A percentile compares a stretch with the other conserved stretches of the same genome.
Evolutionary conservation across 768 basidiomycete species (phyloP).

Genomic region (Auriscalpium microsporum): DNA sequence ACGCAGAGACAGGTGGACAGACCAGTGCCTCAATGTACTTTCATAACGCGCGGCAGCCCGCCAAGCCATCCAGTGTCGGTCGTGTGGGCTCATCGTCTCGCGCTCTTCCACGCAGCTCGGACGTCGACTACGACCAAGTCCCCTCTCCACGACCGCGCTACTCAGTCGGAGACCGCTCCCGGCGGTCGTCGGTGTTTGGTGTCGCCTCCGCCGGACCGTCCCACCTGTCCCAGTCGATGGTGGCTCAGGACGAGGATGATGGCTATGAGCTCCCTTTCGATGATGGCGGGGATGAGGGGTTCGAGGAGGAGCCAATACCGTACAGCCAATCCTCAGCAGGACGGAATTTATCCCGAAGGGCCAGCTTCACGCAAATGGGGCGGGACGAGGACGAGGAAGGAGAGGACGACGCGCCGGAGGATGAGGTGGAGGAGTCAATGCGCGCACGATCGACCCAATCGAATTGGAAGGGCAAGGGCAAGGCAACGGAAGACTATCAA

Average conservation of each 20-base stretch:
- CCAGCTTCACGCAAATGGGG: background rate
- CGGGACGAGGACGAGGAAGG: constrained; percentile 1
- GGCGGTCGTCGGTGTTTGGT: constrained; percentile 16
- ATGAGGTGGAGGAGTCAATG: background rate
- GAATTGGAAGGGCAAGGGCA: constrained; percentile 32
- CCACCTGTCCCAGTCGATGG: constrained; percentile 16
- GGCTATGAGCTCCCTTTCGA: constrained; percentile 11
- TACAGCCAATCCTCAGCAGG: background rate
- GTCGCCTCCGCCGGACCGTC: constrained; percentile 14
- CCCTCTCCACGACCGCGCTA: constrained; percentile 25
- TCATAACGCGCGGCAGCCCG: constrained; percentile 17
- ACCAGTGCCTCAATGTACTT: constrained; percentile 26
- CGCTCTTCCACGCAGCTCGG: constrained; percentile 20
- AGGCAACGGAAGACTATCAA: constrained; percentile 19
- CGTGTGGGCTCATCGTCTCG: constrained; percentile 26
- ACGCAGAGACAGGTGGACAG: constrained; percentile 14
- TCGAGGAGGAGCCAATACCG: constrained; percentile 14
- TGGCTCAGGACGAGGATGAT: constrained; percentile 11
- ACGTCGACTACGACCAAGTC: constrained; percentile 28
- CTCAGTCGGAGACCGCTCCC: constrained; percentile 12
- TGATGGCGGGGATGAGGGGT: constrained; percentile 21
- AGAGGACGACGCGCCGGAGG: background rate
- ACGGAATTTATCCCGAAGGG: constrained; percentile 1
- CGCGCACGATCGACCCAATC: background rate
- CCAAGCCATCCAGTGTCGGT: constrained; percentile 23